Conservation (phyloP, 441 rosid genomes). For the Jatropha multifida region DNA sequence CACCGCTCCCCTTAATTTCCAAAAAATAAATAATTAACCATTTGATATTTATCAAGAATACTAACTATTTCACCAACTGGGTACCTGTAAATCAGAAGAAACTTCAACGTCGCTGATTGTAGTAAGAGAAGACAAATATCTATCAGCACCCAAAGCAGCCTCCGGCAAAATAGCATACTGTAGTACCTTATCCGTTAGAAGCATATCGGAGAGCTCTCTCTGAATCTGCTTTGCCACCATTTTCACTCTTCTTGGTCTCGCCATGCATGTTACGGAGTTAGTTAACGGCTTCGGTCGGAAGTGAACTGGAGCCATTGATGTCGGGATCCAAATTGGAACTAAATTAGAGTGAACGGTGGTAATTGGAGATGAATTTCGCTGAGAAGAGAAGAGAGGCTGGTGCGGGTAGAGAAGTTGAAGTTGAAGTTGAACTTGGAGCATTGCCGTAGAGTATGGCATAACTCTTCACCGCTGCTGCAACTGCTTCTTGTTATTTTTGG, state of each 20-base stretch:
- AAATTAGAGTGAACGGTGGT: conserved; percentile 26
- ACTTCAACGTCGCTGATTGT: conserved; percentile 83
- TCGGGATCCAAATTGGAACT: conserved; percentile 26
- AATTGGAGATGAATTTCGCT: conserved; percentile 18
- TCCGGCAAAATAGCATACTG: conserved; percentile 78
- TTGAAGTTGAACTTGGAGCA: not conserved
- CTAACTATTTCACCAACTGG: not conserved
- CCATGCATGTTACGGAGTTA: conserved; percentile 66
- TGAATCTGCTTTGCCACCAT: conserved; percentile 87
- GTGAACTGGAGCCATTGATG: conserved; percentile 28
- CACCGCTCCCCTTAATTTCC: not conserved
- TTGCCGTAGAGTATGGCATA: not conserved
- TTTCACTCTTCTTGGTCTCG: conserved; percentile 81
- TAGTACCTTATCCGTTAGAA: conserved; percentile 71
- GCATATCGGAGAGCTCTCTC: conserved; percentile 90
- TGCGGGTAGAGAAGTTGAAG: not conserved
- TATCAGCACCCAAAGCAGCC: conserved; percentile 83
- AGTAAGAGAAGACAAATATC: conserved; percentile 80
- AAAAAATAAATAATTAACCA: not conserved
- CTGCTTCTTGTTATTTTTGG: not conserved
- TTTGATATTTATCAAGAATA: not conserved
- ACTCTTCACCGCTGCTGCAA: not conserved
- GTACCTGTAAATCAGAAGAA: conserved; percentile 83
- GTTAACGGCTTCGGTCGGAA: conserved; percentile 25
- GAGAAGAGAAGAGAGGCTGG: not conserved